Percentiles rank a stretch among this genome's conserved stretches.
These are phyloP conservation scores for Paramecium sonneborni DNA, from an alignment of 73 alveolate species.

Conservation along the genomic window DNA sequence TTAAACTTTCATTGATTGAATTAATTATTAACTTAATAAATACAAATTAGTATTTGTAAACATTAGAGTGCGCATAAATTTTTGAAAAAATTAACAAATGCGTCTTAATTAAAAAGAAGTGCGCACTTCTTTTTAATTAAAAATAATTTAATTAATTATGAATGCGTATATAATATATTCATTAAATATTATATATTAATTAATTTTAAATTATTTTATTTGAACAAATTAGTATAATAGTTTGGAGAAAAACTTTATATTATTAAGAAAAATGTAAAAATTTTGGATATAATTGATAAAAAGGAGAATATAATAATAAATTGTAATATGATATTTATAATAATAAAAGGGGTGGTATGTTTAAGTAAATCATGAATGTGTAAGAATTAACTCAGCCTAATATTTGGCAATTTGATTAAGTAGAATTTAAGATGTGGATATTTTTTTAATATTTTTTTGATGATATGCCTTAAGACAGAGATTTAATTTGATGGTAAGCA, in stretches of 20 bases:
- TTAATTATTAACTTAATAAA: neutral
- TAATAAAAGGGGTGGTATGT: no score
- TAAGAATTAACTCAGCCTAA: neutral
- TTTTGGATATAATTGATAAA: no score
- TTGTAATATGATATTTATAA: no score
- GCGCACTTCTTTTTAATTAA: neutral
- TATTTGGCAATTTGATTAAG: neutral
- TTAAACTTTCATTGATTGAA: constrained; percentile 54
- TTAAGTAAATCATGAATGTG: no score
- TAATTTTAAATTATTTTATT: no score
- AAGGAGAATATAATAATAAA: no score
- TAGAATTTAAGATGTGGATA: neutral
- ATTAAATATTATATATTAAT: neutral
- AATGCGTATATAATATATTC: neutral
- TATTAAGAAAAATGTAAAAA: no score
- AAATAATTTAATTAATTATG: neutral
- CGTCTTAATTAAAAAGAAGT: neutral
- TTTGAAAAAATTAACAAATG: neutral
- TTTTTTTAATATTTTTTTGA: neutral
- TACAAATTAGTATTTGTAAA: neutral
- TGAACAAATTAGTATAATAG: no score
- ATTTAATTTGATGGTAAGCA: neutral
- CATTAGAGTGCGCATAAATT: neutral
- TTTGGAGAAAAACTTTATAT: no score
- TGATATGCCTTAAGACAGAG: neutral